These are phyloP conservation scores for Phytophthora fragariae DNA, from an alignment of 352 stramenopile species.

Conservation along the genomic window DNA sequence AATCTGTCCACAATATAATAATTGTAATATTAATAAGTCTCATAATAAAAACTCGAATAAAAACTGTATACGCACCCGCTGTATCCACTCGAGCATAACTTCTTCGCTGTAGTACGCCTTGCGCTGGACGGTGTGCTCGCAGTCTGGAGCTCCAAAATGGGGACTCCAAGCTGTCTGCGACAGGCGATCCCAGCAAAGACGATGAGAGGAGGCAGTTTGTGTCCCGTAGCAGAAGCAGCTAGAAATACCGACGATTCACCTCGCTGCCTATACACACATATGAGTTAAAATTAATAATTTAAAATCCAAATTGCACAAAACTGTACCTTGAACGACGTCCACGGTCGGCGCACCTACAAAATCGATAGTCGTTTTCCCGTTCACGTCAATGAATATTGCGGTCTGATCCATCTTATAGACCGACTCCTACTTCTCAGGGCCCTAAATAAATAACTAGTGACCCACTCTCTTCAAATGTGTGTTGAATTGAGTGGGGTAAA, in stretches of 20 bases:
- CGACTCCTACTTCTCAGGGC: neutral
- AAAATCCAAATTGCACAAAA: neutral
- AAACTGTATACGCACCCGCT: too few relatives aligned
- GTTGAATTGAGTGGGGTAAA: neutral
- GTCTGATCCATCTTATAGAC: neutral
- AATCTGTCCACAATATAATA: too few relatives aligned
- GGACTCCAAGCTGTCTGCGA: neutral
- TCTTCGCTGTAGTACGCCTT: neutral
- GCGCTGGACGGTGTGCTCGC: neutral
- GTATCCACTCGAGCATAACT: neutral
- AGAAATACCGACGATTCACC: neutral
- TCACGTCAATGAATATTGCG: neutral
- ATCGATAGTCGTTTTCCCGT: neutral
- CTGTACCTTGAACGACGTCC: neutral
- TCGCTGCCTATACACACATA: neutral
- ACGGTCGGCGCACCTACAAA: neutral
- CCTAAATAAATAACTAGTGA: neutral
- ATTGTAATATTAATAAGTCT: too few relatives aligned
- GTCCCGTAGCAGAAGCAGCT: neutral
- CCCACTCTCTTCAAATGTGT: neutral
- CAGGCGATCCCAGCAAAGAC: neutral
- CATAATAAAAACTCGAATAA: too few relatives aligned
- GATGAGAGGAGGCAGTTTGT: neutral
- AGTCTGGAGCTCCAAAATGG: neutral
- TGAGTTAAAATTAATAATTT: neutral